These are phyloP conservation scores for Calonectria naviculata DNA, from an alignment of 2,329 filamentous ascomycete species.

Conservation along the genomic window DNA sequence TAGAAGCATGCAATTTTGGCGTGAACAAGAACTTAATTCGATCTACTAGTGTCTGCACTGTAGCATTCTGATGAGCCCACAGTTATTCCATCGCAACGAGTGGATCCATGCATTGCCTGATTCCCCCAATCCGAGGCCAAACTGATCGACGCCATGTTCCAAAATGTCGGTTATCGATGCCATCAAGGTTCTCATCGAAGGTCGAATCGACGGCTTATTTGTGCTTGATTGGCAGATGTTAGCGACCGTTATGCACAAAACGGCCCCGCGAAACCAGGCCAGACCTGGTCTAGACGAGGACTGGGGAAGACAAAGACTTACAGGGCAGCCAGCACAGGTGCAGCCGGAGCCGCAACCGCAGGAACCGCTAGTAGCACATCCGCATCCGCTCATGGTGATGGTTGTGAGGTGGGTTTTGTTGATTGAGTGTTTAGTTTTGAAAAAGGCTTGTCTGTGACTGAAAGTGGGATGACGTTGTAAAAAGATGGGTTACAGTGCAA, in stretches of 20 bases:
- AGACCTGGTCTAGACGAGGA: slow-evolving; percentile 5
- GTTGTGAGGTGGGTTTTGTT: slow-evolving; percentile 18
- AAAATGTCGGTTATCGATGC: slow-evolving; percentile 12
- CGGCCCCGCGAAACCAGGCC: slow-evolving; percentile 6
- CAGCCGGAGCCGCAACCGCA: slow-evolving; percentile 56
- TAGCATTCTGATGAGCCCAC: slow-evolving; percentile 7
- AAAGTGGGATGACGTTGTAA: slow-evolving; percentile 16
- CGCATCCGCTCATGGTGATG: slow-evolving; percentile 55
- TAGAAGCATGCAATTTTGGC: background rate
- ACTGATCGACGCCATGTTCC: slow-evolving; percentile 14
- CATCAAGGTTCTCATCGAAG: slow-evolving; percentile 40
- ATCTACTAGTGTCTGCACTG: background rate
- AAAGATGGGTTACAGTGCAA: background rate
- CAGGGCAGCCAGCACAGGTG: slow-evolving; percentile 56
- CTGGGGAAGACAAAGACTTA: slow-evolving; percentile 40
- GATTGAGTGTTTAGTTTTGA: slow-evolving; percentile 1
- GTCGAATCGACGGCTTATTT: slow-evolving; percentile 36
- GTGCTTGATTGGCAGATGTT: slow-evolving; percentile 40
- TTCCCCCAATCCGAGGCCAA: slow-evolving; percentile 16
- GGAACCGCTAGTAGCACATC: slow-evolving; percentile 53
- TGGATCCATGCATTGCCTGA: slow-evolving; percentile 34
- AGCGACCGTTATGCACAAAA: slow-evolving; percentile 15
- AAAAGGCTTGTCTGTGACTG: background rate
- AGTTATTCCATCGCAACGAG: slow-evolving; percentile 23
- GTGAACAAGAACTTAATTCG: background rate